Conservation (phyloP, 2,329 filamentous ascomycete genomes). For the Acephala macrosclerotiorum region DNA sequence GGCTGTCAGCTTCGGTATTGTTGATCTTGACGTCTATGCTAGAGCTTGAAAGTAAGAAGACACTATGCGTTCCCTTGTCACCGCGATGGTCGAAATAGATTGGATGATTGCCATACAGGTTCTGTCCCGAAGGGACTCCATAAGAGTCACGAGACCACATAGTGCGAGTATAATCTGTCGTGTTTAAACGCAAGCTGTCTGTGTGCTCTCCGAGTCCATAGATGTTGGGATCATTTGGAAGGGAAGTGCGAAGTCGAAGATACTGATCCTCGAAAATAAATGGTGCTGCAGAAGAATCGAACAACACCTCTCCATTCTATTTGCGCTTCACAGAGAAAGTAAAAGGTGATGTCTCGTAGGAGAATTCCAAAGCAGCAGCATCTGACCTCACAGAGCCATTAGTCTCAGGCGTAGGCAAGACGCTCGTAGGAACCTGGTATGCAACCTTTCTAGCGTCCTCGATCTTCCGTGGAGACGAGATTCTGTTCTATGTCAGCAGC, state of each 20-base stretch:
- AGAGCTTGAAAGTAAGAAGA: slow-evolving; percentile 77
- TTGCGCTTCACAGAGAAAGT: slow-evolving; percentile 62
- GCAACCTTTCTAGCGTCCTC: slow-evolving; percentile 64
- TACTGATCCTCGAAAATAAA: slow-evolving; percentile 72
- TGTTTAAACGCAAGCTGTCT: slow-evolving; percentile 63
- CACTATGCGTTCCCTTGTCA: slow-evolving; percentile 66
- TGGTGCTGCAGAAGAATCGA: slow-evolving; percentile 63
- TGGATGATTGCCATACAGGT: slow-evolving; percentile 69
- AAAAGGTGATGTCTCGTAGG: slow-evolving; percentile 62
- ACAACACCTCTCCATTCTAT: slow-evolving; percentile 59
- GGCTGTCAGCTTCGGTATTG: slow-evolving; percentile 56
- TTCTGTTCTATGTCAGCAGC: background rate
- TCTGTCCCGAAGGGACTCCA: slow-evolving; percentile 58
- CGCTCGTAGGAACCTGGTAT: slow-evolving; percentile 67
- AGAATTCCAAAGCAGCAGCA: slow-evolving; percentile 55
- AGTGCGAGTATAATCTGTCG: slow-evolving; percentile 66
- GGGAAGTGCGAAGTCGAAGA: slow-evolving; percentile 64
- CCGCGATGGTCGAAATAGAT: slow-evolving; percentile 70
- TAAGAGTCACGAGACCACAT: slow-evolving; percentile 69
- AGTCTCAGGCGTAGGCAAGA: slow-evolving; percentile 60
- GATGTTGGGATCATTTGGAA: slow-evolving; percentile 64
- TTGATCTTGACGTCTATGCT: slow-evolving; percentile 82
- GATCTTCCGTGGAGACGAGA: slow-evolving; percentile 68
- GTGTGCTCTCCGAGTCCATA: slow-evolving; percentile 72
- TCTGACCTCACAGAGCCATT: slow-evolving; percentile 44